These are phyloP conservation scores for Trypethelium eluteriae DNA, from an alignment of 495 filamentous ascomycete species.

Conservation along the genomic window DNA sequence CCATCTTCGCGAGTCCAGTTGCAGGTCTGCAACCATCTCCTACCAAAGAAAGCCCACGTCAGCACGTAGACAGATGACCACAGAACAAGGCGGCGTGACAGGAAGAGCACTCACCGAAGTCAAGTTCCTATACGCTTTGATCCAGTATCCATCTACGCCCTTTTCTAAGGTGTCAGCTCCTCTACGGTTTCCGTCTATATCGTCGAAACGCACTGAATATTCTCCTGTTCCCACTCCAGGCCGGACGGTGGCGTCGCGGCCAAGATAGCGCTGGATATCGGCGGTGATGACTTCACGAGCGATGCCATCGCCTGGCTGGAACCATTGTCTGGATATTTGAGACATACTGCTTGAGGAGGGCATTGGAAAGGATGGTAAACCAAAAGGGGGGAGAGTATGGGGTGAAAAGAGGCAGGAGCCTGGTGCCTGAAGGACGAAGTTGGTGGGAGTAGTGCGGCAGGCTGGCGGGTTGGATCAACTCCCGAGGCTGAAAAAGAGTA, in stretches of 20 bases:
- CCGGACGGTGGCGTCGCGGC: constrained; percentile 81
- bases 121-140: constrained; percentile 79
- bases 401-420: constrained; percentile 19
- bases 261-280: constrained; percentile 90
- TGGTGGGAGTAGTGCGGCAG: constrained; percentile 19
- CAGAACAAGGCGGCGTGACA: constrained; percentile 10
- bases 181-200: not conserved
- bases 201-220: constrained; percentile 59
- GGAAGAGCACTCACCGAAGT: constrained; percentile 59
- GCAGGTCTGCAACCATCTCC: constrained; percentile 85
- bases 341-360: not conserved
- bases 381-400: constrained; percentile 21
- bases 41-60: constrained; percentile 29
- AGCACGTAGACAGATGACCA: constrained; percentile 23
- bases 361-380: constrained; percentile 14
- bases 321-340: constrained; percentile 39
- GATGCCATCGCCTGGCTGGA: constrained; percentile 82
- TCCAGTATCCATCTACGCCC: constrained; percentile 70
- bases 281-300: constrained; percentile 89
- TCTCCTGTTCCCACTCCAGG: constrained; percentile 51
- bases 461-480: not conserved
- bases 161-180: constrained; percentile 39
- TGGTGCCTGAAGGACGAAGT: constrained; percentile 17
- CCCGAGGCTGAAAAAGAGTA: not conserved
- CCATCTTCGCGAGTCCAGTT: constrained; percentile 74